These are phyloP conservation scores for Fragosphaeria purpurea DNA, from an alignment of 2,329 filamentous ascomycete species.

Conservation along the genomic window DNA sequence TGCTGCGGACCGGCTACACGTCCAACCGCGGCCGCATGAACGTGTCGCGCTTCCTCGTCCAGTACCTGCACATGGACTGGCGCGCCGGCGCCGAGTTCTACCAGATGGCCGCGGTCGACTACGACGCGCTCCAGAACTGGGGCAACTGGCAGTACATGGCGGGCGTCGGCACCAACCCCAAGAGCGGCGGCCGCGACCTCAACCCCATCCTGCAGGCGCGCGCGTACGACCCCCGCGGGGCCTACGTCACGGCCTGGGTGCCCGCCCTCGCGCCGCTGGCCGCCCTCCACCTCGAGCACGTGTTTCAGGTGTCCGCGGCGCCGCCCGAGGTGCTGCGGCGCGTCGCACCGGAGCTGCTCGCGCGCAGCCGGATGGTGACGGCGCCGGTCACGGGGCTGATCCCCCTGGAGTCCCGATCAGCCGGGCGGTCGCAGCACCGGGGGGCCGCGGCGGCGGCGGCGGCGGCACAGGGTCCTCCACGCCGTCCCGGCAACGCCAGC, in stretches of 20 bases:
- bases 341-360: no score
- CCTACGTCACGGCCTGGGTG: slow-evolving; percentile 65
- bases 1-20: slow-evolving; percentile 67
- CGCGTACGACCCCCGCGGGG: slow-evolving; percentile 62
- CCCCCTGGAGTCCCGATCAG: no score
- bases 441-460: no score
- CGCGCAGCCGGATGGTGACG: no score
- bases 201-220: slow-evolving; percentile 74
- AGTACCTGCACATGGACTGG: slow-evolving; percentile 70
- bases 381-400: no score
- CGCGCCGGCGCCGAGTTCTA: slow-evolving; percentile 67
- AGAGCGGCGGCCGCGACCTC: slow-evolving; percentile 62
- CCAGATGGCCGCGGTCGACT: slow-evolving; percentile 63
- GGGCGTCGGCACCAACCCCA: slow-evolving; percentile 70
- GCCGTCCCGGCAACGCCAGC: no score
- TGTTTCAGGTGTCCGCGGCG: slow-evolving; percentile 64
- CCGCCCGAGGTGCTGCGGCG: slow-evolving; percentile 40
- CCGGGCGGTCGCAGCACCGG: no score
- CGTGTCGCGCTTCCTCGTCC: slow-evolving; percentile 62
- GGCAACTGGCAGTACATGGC: slow-evolving; percentile 76
- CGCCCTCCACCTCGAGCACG: slow-evolving; percentile 37
- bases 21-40: slow-evolving; percentile 69
- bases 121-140: slow-evolving; percentile 70
- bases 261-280: slow-evolving; percentile 40
- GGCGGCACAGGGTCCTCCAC: no score